Percentiles rank a stretch among this genome's conserved stretches.
Evolutionary conservation across 441 rosid genomes (phyloP).

Genomic region (Gossypium laxum): DNA sequence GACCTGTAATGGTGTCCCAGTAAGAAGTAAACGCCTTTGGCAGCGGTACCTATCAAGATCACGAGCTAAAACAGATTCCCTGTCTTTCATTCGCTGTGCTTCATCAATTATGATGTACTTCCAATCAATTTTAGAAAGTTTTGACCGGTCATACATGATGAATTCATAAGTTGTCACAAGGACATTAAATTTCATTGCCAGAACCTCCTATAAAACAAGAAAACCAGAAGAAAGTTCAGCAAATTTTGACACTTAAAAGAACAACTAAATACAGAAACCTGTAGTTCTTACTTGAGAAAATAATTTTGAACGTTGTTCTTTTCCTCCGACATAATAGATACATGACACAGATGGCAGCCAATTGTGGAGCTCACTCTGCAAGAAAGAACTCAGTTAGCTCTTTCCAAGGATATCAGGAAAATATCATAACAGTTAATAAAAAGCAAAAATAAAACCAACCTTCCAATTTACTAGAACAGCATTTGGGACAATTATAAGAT

Average conservation of each 20-base stretch:
- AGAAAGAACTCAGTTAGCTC: conserved; percentile 17
- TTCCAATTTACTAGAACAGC: conserved; percentile 99
- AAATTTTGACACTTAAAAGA: conserved; percentile 13
- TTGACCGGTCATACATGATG: conserved; percentile 96
- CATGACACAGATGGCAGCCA: conserved; percentile 98
- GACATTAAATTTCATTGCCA: conserved; percentile 93
- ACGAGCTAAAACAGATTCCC: conserved; percentile 98
- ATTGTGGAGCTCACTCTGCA: conserved; percentile 87
- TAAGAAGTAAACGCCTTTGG: conserved; percentile 96
- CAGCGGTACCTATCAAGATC: conserved; percentile 99
- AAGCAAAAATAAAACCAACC: conserved; percentile 42
- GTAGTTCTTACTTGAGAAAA: conserved; percentile 72
- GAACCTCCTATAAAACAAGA: conserved; percentile 60
- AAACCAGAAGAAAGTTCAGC: conserved; percentile 16
- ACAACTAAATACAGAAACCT: background rate
- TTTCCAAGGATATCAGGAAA: background rate
- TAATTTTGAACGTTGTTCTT: conserved; percentile 87
- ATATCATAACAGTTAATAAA: background rate
- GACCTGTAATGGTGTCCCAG: conserved; percentile 99
- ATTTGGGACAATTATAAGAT: conserved; percentile 98
- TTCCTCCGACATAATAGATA: conserved; percentile 87
- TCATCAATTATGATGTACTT: conserved; percentile 96
- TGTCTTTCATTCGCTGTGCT: conserved; percentile 98
- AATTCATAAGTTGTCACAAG: conserved; percentile 98
- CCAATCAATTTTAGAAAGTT: conserved; percentile 98